phyloP scores from a whole-genome alignment of 163 green algal genomes.

The Scenedesmus sp. region DNA sequence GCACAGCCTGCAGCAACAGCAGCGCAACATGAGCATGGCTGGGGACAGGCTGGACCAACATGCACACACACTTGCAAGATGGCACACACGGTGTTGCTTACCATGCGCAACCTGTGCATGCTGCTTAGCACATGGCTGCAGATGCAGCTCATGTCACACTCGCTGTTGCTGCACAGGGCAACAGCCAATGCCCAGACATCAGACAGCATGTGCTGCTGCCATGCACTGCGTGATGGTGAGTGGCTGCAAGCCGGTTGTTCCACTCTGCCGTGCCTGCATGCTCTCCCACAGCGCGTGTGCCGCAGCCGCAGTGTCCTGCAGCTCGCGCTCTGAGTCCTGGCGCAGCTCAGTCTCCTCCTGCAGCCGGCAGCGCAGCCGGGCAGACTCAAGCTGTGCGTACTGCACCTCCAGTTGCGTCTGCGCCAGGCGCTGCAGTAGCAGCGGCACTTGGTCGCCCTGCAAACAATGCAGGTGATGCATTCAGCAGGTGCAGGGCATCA shows the following conservation, averaged over 20 bases:
- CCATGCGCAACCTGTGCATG: background rate
- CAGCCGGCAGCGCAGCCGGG: background rate
- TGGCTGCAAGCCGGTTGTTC: background rate
- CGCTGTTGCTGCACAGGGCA: no score
- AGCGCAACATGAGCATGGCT: background rate
- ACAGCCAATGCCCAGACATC: no score
- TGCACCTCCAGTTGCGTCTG: slow-evolving; percentile 1
- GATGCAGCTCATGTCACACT: background rate
- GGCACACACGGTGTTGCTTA: background rate
- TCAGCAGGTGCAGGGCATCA: background rate
- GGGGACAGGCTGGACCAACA: background rate
- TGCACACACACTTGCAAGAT: background rate
- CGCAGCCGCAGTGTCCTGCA: slow-evolving; percentile 43
- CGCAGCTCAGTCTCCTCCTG: slow-evolving; percentile 25
- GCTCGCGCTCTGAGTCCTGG: slow-evolving; percentile 26
- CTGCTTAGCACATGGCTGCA: background rate
- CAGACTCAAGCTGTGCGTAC: background rate
- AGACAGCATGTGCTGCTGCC: background rate
- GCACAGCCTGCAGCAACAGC: slow-evolving; percentile 13
- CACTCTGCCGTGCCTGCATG: background rate
- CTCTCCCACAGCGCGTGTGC: slow-evolving; percentile 48
- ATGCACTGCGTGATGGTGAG: background rate
- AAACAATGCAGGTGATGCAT: no score
- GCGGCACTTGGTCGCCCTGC: slow-evolving; percentile 35
- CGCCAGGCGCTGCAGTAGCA: slow-evolving; percentile 7